These are phyloP conservation scores for Huntiella omanensis DNA, from an alignment of 2,329 filamentous ascomycete genomes.

Conservation along the genomic window DNA sequence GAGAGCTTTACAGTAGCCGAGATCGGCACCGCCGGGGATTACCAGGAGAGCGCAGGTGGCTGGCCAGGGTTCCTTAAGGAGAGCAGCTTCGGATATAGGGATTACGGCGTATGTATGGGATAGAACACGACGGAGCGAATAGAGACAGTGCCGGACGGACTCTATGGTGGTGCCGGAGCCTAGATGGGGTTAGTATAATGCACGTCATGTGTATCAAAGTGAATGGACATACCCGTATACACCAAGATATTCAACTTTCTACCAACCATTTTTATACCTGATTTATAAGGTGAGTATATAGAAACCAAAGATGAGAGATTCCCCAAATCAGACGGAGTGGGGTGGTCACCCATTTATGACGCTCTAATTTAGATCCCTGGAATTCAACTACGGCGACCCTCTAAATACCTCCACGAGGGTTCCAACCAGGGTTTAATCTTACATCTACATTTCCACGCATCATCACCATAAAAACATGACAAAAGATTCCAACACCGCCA, in stretches of 20 bases:
- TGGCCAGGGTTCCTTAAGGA: slow-evolving; percentile 85
- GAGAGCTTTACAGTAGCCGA: slow-evolving; percentile 72
- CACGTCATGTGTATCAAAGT: not conserved
- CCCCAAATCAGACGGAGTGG: not conserved
- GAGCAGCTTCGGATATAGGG: slow-evolving; percentile 54
- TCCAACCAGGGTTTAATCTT: not conserved
- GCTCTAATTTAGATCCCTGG: not conserved
- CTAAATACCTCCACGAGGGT: not conserved
- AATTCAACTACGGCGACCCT: not conserved
- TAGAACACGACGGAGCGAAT: slow-evolving; percentile 67
- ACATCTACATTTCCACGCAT: too few relatives aligned
- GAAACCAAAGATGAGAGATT: not conserved
- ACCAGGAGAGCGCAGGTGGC: slow-evolving; percentile 75
- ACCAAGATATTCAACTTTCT: slow-evolving; percentile 79
- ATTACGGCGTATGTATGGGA: slow-evolving; percentile 87
- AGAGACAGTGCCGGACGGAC: slow-evolving; percentile 77
- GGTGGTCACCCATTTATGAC: not conserved
- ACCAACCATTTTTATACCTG: slow-evolving; percentile 32
- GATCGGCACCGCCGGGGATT: slow-evolving; percentile 82
- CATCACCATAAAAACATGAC: too few relatives aligned
- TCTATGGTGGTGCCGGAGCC: slow-evolving; percentile 73
- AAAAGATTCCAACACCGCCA: slow-evolving; percentile 8
- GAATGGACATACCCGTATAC: slow-evolving; percentile 50
- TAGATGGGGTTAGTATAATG: slow-evolving; percentile 20
- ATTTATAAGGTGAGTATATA: too few relatives aligned